Evolutionary conservation across 2,329 filamentous ascomycete species (phyloP), one percentile per base, ranked within the genome.

Genomic region (Cercospora sp.): DNA sequence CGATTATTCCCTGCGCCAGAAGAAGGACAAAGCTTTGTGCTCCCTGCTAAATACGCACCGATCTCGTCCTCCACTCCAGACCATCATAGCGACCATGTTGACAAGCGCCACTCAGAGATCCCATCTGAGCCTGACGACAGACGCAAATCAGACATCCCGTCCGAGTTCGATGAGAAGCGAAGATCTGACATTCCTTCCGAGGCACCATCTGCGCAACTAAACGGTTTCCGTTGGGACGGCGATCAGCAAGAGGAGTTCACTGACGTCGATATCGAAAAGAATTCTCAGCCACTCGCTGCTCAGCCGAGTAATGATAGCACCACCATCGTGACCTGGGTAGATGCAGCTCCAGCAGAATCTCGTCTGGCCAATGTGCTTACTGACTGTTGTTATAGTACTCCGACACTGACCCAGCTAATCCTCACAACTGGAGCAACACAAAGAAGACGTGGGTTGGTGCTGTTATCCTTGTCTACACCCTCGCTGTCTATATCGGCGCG

Each of bases 401-500:
- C 0, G 81, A 79, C 0, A 68, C 68, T 12, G 75, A 76, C 61
- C 67, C 65, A 3, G 68, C 61, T 9, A 77, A 78, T 64, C 76
- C 76, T 4, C 76, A 76, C 28, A 78, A 78, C 40, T 78, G 75
- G 72, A 65, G 62, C 8, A 66, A 65, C 6, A 53, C 53, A 10
- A 78, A 77, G 67, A 78, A 77, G 61, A 80, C 53, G 12, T 65
- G 61, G 61, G 43, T 68, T 5, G 57, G 55, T 18, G 59, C 45
- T 21, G 51, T 70, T 1, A 73, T 81, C 9, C 77, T 73, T 62
- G 61, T 87, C 6, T 89, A 85, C 81, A 89, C 88, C 0, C 86
- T 89, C 68, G 84, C 87, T 32, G 86, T 86, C 6, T 86, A 86
- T 73, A 84, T 82, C 71, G 83, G 82, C 10, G 69, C 81, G 1